A percentile compares a stretch with the other conserved stretches of the same genome.
phyloP scores from a whole-genome alignment of 345 rosid species.

The Microcos paniculata region DNA sequence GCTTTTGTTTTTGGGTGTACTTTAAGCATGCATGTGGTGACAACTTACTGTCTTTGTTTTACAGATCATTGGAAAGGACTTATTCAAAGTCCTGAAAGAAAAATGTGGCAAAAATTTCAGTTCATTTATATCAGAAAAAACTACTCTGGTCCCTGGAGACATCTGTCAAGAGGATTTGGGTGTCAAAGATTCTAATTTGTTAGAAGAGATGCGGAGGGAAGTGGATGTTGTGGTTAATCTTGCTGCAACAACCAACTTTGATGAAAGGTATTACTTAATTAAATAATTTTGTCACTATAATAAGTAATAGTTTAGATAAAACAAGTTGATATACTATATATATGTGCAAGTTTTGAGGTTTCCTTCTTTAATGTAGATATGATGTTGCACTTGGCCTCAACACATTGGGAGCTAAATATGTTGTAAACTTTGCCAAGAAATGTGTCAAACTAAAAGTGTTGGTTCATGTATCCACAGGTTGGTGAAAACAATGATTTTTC shows the following conservation, averaged over 20 bases:
- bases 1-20: not conserved
- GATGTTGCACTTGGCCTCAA: conserved; percentile 60
- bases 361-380: conserved; percentile 39
- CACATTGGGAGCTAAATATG: conserved; percentile 58
- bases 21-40: too few relatives aligned
- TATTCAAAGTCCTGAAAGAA: conserved; percentile 52
- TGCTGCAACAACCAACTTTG: conserved; percentile 74
- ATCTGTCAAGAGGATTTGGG: conserved; percentile 50
- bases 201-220: conserved; percentile 43
- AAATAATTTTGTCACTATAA: not conserved
- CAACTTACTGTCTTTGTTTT: not conserved
- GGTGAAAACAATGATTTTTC: not conserved
- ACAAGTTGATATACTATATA: not conserved
- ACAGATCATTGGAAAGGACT: conserved; percentile 54
- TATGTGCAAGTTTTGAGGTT: not conserved
- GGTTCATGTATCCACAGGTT: conserved; percentile 76
- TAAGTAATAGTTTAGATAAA: not conserved
- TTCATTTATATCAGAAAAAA: conserved; percentile 47
- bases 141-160: conserved; percentile 50
- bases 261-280: conserved; percentile 52
- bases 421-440: conserved; percentile 51
- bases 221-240: conserved; percentile 56
- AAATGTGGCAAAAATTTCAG: conserved; percentile 35
- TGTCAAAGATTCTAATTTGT: conserved; percentile 33
- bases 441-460: conserved; percentile 47